Conservation (phyloP, 768 basidiomycete species). For the Coprinellus aureogranulatus region DNA sequence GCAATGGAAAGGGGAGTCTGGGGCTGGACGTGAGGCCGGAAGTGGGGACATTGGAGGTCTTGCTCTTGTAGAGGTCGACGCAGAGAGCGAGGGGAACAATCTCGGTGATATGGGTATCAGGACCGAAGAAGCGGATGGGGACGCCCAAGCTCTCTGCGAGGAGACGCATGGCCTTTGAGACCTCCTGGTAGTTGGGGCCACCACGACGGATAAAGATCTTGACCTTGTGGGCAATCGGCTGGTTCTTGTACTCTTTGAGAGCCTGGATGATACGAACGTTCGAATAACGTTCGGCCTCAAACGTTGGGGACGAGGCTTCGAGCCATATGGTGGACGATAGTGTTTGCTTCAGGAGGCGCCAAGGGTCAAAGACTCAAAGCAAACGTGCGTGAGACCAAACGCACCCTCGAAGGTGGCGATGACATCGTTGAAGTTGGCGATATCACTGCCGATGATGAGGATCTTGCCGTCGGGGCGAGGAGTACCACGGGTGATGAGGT, state of each 20-base stretch:
- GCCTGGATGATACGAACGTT: constrained; percentile 98
- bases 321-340: too few relatives aligned
- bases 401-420: constrained; percentile 99
- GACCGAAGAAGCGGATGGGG: constrained; percentile 95
- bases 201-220: constrained; percentile 97
- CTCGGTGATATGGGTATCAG: constrained; percentile 97
- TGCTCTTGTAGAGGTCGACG: constrained; percentile 52
- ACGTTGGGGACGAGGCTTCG: too few relatives aligned
- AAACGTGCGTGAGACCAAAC: too few relatives aligned
- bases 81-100: constrained; percentile 98
- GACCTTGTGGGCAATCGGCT: constrained; percentile 80
- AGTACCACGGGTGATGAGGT: constrained; percentile 89
- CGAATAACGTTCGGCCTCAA: too few relatives aligned
- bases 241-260: constrained; percentile 87
- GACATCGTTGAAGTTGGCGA: constrained; percentile 99
- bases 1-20: constrained; percentile 36
- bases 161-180: constrained; percentile 95
- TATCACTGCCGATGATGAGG: constrained; percentile 99
- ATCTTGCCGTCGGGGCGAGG: constrained; percentile 89
- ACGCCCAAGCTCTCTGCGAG: constrained; percentile 97
- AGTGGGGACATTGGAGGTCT: constrained; percentile 29
- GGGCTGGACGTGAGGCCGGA: constrained; percentile 33
- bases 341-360: too few relatives aligned
- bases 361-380: too few relatives aligned
- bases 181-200: constrained; percentile 98